A percentile compares a stretch with the other conserved stretches of the same genome.
phyloP scores from a whole-genome alignment of 2,329 filamentous ascomycete genomes.

The Pseudogymnoascus sp. region DNA sequence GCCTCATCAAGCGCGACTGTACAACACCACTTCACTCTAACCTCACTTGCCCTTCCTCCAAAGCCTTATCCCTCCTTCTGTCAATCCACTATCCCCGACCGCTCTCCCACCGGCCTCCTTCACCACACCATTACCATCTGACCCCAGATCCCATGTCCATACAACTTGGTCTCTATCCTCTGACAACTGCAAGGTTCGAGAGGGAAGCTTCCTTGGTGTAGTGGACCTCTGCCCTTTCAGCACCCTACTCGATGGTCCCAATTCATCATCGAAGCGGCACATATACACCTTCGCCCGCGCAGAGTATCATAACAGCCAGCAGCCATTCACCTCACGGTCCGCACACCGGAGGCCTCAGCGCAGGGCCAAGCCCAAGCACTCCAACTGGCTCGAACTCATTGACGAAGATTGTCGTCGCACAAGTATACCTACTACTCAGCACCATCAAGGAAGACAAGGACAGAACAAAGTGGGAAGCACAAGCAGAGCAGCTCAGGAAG shows the following conservation, averaged over 20 bases:
- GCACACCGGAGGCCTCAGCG: slow-evolving; percentile 40
- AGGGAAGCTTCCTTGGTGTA: slow-evolving; percentile 28
- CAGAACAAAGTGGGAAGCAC: slow-evolving; percentile 80
- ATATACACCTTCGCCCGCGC: slow-evolving; percentile 31
- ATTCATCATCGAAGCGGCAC: slow-evolving; percentile 26
- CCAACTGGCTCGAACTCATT: slow-evolving; percentile 54
- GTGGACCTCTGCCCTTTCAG: slow-evolving; percentile 17
- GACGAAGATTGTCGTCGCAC: slow-evolving; percentile 88
- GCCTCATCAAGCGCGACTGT: slow-evolving; percentile 9
- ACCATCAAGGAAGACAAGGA: slow-evolving; percentile 93
- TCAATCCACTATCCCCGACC: slow-evolving; percentile 6
- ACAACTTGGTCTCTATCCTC: slow-evolving; percentile 20
- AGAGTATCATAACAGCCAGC: slow-evolving; percentile 29
- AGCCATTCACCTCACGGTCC: slow-evolving; percentile 33
- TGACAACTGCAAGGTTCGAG: slow-evolving; percentile 29
- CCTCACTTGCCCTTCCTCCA: slow-evolving; percentile 8
- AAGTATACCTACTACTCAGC: slow-evolving; percentile 89
- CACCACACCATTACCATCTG: background rate
- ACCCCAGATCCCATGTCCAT: slow-evolving; percentile 11
- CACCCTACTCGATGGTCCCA: slow-evolving; percentile 12
- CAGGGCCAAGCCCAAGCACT: slow-evolving; percentile 30
- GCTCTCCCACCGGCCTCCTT: background rate
- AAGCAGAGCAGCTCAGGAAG: slow-evolving; percentile 87
- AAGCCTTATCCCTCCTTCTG: slow-evolving; percentile 1
- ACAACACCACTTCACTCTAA: slow-evolving; percentile 9